Evolutionary conservation across 441 rosid genomes (phyloP).

Genomic region (Rhodomyrtus psidioides): DNA sequence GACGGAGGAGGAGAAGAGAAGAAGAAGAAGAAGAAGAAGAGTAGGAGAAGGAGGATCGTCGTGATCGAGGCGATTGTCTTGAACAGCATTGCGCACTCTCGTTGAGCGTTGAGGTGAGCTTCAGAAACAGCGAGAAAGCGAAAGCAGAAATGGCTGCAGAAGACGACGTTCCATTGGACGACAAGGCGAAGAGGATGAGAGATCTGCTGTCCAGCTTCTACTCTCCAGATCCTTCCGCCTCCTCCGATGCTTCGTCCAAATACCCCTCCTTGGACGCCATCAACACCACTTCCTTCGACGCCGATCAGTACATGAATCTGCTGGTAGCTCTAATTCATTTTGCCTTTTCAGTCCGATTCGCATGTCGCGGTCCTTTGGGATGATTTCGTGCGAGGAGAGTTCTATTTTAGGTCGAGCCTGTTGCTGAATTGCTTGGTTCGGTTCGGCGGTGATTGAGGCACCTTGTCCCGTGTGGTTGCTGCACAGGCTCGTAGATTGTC

Average conservation of each 20-base stretch:
- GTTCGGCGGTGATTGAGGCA: background rate
- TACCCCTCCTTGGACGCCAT: slow-evolving; percentile 61
- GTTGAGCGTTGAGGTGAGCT: background rate
- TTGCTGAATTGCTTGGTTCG: background rate
- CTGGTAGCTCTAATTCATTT: slow-evolving; percentile 32
- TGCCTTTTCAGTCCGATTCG: background rate
- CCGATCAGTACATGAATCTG: slow-evolving; percentile 91
- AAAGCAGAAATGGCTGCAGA: slow-evolving; percentile 44
- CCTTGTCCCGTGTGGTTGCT: background rate
- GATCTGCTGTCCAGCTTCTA: slow-evolving; percentile 97
- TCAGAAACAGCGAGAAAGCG: background rate
- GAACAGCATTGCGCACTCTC: background rate
- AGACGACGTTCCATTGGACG: slow-evolving; percentile 61
- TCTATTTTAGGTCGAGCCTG: background rate
- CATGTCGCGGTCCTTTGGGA: background rate
- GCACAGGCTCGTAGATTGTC: background rate
- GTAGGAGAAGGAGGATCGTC: background rate
- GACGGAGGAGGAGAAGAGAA: background rate
- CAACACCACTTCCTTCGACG: slow-evolving; percentile 68
- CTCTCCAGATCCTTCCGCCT: slow-evolving; percentile 76
- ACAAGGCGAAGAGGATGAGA: slow-evolving; percentile 98
- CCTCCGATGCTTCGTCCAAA: slow-evolving; percentile 33
- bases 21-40: background rate
- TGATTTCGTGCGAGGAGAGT: background rate
- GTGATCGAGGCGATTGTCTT: background rate